A percentile compares a stretch with the other conserved stretches of the same genome.
These are phyloP conservation scores for Chlorella sp. DNA, from an alignment of 139 green algal genomes.

Conservation along the genomic window DNA sequence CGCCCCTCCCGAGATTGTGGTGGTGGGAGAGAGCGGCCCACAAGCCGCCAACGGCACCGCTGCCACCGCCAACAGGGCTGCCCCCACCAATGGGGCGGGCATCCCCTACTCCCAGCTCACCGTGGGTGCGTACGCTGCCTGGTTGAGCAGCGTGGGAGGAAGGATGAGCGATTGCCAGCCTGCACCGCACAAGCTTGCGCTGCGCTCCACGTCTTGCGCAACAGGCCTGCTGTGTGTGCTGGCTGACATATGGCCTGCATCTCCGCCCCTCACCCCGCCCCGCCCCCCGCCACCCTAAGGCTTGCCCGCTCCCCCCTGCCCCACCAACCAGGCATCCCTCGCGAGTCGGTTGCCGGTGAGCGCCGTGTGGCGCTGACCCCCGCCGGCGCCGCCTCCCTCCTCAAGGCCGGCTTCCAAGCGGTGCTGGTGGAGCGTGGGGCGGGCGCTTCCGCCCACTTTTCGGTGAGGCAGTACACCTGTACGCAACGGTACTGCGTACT, in stretches of 20 bases:
- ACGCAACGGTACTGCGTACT: no score
- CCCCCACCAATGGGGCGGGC: neutral
- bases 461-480: constrained; percentile 41
- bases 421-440: constrained; percentile 78
- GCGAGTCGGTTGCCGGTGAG: constrained; percentile 69
- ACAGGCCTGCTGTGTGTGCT: no score
- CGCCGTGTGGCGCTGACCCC: constrained; percentile 78
- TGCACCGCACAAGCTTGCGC: neutral
- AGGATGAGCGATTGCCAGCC: neutral
- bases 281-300: neutral
- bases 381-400: constrained; percentile 56
- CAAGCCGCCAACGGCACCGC: neutral
- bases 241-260: neutral
- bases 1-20: neutral
- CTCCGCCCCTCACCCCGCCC: no score
- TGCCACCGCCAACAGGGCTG: neutral
- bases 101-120: constrained; percentile 36
- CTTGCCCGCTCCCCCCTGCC: neutral
- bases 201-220: neutral
- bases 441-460: constrained; percentile 74
- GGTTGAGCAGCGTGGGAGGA: no score
- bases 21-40: neutral
- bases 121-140: constrained; percentile 10
- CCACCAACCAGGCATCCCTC: constrained; percentile 75
- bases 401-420: constrained; percentile 81